Conservation (phyloP, 148 eudicot species). For the Selenicereus undatus region DNA sequence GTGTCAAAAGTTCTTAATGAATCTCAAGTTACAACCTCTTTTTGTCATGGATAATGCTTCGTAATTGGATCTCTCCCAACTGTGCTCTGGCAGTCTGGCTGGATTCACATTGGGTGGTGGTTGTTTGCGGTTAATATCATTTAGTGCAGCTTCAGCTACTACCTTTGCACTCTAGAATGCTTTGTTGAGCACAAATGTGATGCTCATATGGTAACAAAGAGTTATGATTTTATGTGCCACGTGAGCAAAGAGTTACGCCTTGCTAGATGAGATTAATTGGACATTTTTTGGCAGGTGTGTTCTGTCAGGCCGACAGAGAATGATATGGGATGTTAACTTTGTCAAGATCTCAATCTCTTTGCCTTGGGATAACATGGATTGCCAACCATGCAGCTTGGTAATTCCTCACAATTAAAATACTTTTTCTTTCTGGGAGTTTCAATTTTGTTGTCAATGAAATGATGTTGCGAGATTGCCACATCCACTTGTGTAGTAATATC, state of each 20-base stretch:
- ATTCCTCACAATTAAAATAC: not conserved
- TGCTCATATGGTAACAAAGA: not conserved
- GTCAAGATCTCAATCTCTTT: slow-evolving; percentile 36
- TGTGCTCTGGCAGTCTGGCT: not conserved
- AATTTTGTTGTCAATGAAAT: not conserved
- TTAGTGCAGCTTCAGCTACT: not conserved
- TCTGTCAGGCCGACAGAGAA: slow-evolving; percentile 50
- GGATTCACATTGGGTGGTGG: not conserved
- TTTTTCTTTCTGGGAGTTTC: not conserved
- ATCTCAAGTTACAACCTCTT: not conserved
- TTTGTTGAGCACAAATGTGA: not conserved
- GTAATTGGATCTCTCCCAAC: not conserved
- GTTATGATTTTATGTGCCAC: not conserved
- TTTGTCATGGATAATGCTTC: not conserved
- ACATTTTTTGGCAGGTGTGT: slow-evolving; percentile 41
- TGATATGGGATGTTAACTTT: slow-evolving; percentile 54
- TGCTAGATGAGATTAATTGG: not conserved
- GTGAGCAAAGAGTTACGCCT: not conserved
- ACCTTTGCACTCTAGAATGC: not conserved
- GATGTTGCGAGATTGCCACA: not conserved
- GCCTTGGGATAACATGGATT: slow-evolving; percentile 38
- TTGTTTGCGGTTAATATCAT: not conserved
- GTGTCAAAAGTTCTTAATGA: not conserved
- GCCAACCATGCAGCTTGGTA: slow-evolving; percentile 53
- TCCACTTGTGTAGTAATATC: not conserved